These are phyloP conservation scores for Candida coquimbonensis DNA, from an alignment of 805 yeast genomes.

Conservation along the genomic window DNA sequence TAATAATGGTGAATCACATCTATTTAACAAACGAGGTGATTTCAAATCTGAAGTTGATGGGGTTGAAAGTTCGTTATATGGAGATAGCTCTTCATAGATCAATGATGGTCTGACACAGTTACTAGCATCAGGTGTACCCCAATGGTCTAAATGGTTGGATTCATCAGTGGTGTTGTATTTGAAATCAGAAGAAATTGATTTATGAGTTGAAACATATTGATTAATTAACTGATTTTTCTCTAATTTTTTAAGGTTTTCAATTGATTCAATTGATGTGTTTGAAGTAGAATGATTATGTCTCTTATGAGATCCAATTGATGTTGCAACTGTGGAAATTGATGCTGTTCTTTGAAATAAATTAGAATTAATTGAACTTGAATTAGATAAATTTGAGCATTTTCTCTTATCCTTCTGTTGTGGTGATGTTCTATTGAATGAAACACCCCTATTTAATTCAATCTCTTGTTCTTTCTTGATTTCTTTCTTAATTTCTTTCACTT, in stretches of 20 bases:
- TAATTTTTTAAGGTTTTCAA: slow-evolving; percentile 17
- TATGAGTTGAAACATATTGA: slow-evolving; percentile 11
- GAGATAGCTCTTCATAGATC: slow-evolving; percentile 17
- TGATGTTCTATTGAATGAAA: slow-evolving; percentile 19
- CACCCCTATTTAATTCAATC: slow-evolving; percentile 3
- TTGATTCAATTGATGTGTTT: slow-evolving; percentile 12
- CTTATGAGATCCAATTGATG: slow-evolving; percentile 6
- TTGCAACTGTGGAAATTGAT: slow-evolving; percentile 21
- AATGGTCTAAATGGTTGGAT: slow-evolving; percentile 4
- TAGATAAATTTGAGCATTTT: not conserved
- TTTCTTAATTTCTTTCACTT: slow-evolving; percentile 11
- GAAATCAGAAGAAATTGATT: not conserved
- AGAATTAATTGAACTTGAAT: not conserved
- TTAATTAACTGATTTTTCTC: slow-evolving; percentile 19
- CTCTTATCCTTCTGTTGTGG: slow-evolving; percentile 1
- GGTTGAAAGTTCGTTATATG: not conserved
- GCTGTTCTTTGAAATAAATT: slow-evolving; percentile 14
- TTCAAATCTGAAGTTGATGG: too few relatives aligned
- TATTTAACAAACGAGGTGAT: not conserved
- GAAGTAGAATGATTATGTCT: slow-evolving; percentile 5
- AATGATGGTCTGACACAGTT: slow-evolving; percentile 20
- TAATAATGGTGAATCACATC: slow-evolving; percentile 4
- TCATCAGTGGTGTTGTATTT: not conserved
- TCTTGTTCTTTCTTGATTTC: not conserved
- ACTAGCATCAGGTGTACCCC: slow-evolving; percentile 20